Evolutionary conservation across 306 rosid genomes (phyloP).

Genomic region (Citrullus mucosospermus): DNA sequence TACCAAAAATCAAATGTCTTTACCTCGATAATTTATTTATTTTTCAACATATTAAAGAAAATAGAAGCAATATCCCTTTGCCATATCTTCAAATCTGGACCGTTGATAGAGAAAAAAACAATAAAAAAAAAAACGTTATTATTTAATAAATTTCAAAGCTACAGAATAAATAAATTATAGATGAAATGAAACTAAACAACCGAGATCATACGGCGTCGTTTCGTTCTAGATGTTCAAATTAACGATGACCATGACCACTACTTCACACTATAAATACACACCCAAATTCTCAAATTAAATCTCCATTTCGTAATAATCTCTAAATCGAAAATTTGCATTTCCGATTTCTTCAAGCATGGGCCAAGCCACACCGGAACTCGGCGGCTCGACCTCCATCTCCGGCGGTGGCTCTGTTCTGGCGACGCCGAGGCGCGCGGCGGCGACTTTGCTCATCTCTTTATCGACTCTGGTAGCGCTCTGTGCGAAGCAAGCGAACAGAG

Average conservation of each 20-base stretch:
- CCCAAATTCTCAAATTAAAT: neutral
- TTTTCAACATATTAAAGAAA: neutral
- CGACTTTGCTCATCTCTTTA: constrained; percentile 16
- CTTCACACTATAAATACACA: neutral
- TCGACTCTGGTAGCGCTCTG: constrained; percentile 29
- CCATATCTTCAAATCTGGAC: neutral
- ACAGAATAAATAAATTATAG: neutral
- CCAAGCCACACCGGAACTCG: neutral
- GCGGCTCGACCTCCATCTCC: neutral
- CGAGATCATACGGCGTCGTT: neutral
- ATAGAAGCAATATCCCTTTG: neutral
- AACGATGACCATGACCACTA: neutral
- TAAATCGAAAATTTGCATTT: neutral
- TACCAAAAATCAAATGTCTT: neutral
- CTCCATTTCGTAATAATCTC: neutral
- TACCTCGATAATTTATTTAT: neutral
- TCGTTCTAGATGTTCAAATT: neutral
- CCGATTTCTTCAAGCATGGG: neutral
- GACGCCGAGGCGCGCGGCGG: constrained; percentile 3
- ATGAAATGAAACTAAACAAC: neutral
- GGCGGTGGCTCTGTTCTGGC: neutral
- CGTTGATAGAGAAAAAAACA: no score
- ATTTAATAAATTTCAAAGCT: no score
- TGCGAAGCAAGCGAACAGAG: constrained; percentile 21
- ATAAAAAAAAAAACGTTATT: neutral